Evolutionary conservation across 1,139 yeast species (phyloP).

Genomic region (Ashbya aceris): DNA sequence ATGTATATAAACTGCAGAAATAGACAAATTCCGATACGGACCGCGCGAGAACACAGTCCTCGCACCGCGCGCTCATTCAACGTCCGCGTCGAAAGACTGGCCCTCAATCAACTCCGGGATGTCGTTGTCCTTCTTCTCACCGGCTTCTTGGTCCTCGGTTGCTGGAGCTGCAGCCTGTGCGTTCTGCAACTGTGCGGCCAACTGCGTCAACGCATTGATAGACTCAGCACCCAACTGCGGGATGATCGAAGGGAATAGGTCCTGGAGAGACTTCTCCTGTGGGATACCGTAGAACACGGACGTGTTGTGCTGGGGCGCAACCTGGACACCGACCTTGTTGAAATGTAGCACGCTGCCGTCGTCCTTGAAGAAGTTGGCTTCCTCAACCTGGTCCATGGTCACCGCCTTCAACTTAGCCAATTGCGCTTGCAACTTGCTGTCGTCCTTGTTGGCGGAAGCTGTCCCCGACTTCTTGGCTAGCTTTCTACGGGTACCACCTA

Average conservation of each 20-base stretch:
- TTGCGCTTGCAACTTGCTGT: slow-evolving; percentile 83
- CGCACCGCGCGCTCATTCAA: slow-evolving; percentile 38
- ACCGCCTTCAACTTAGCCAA: slow-evolving; percentile 85
- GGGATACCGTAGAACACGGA: slow-evolving; percentile 94
- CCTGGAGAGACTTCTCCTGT: slow-evolving; percentile 87
- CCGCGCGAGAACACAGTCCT: too few species aligned
- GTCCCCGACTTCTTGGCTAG: slow-evolving; percentile 47
- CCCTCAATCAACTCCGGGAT: slow-evolving; percentile 95
- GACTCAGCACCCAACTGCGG: slow-evolving; percentile 97
- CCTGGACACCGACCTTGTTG: slow-evolving; percentile 91
- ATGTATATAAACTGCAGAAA: neutral
- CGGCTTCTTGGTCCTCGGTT: slow-evolving; percentile 38
- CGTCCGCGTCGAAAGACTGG: slow-evolving; percentile 81
- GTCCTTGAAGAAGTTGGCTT: slow-evolving; percentile 95
- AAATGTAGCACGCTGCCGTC: slow-evolving; percentile 95
- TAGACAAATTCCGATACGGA: too few species aligned
- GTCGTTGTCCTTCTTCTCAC: slow-evolving; percentile 42
- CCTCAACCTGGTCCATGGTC: slow-evolving; percentile 83
- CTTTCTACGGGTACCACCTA: slow-evolving; percentile 86
- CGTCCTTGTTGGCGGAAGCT: slow-evolving; percentile 46
- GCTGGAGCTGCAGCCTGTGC: slow-evolving; percentile 45
- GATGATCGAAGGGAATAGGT: slow-evolving; percentile 88
- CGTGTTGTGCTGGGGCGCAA: slow-evolving; percentile 84
- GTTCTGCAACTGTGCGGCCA: slow-evolving; percentile 80
- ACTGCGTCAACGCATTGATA: slow-evolving; percentile 77